phyloP scores from a whole-genome alignment of 139 green algal species.

The Edaphochlamys debaryana region DNA sequence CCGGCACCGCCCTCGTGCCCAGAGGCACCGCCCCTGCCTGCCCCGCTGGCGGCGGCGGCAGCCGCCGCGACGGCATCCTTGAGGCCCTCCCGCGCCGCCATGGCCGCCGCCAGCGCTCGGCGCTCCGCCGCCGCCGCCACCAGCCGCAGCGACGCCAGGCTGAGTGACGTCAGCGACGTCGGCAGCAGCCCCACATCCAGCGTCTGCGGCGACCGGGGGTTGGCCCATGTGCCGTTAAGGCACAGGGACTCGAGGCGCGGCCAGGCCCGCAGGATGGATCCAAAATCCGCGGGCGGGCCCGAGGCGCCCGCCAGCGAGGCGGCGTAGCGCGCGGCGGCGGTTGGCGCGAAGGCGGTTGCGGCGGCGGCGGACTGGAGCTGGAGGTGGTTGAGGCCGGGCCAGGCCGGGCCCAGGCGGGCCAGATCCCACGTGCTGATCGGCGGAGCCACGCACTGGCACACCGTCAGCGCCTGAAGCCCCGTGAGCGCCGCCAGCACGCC shows the following conservation, averaged over 20 bases:
- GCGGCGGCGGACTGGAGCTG: not conserved
- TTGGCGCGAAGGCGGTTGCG: not conserved
- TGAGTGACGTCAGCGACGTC: constrained; percentile 9
- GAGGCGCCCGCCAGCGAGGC: not conserved
- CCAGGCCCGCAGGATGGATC: not conserved
- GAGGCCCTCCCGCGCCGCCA: not conserved
- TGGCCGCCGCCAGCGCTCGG: not conserved
- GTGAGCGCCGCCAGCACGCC: not conserved
- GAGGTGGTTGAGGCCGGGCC: not conserved
- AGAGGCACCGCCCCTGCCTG: too few species aligned
- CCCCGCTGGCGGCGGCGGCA: too few species aligned
- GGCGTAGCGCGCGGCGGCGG: not conserved
- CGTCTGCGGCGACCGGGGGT: constrained; percentile 1
- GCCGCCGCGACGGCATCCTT: too few species aligned
- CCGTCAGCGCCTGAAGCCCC: not conserved
- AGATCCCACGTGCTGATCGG: not conserved
- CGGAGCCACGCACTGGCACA: constrained; percentile 5
- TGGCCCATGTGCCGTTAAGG: constrained; percentile 3
- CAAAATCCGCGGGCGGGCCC: not conserved
- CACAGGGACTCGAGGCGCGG: constrained; percentile 4
- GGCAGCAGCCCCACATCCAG: constrained; percentile 16
- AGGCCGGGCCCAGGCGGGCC: not conserved
- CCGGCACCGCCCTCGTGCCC: not conserved
- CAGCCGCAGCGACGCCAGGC: not conserved
- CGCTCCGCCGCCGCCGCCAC: not conserved